Evolutionary conservation across 2,329 filamentous ascomycete species (phyloP), one percentile per base, ranked within the genome.

Genomic region (Botrytis fabae): DNA sequence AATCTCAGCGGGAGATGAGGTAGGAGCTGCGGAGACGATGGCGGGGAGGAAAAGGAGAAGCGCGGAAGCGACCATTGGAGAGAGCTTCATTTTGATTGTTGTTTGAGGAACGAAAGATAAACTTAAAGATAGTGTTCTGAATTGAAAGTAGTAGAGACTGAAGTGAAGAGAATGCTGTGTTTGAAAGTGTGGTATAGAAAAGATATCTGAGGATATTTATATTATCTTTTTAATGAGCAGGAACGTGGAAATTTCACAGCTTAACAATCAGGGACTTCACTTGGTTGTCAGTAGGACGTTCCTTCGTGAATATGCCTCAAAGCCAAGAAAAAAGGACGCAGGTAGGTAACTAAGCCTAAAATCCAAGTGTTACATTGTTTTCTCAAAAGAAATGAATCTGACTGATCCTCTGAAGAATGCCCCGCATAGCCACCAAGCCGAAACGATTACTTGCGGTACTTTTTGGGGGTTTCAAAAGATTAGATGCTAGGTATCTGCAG

Each of bases 81-180:
- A 38, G 64, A 68, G 48, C 44, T 54, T 68, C 64, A 38, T 68
- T 38, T 40, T 54, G 64, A 54, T 54, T 18, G 64, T n/a, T n/a
- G 22, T 48, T 25, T 51, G 18, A n/a, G 20, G 7, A 54, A 51
- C 16, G 64, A n/a, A 28, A 25, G 64, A 38, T 38, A 18, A 32
- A 51, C 7, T 68, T 18, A 20, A 18, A 18, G 6, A 66, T 16
- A 25, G 12, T 38, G 14, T 12, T 18, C 4, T 32, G n/a, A 25
- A 38, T 9, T 9, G 28, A 35, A 46, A 40, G 64, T 54, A 40
- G 54, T 68, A 40, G 54, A 51, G 63, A 54, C 2, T 68, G 64
- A 54, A 35, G 6, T 54, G 44, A 38, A 68, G 22, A 42, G 25
- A 44, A 28, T 63, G 40, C 8, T 59, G n/a, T 59, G 40, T 18